These are phyloP conservation scores for Saccharomycopsis fermentans DNA, from an alignment of 805 yeast species.

Conservation along the genomic window DNA sequence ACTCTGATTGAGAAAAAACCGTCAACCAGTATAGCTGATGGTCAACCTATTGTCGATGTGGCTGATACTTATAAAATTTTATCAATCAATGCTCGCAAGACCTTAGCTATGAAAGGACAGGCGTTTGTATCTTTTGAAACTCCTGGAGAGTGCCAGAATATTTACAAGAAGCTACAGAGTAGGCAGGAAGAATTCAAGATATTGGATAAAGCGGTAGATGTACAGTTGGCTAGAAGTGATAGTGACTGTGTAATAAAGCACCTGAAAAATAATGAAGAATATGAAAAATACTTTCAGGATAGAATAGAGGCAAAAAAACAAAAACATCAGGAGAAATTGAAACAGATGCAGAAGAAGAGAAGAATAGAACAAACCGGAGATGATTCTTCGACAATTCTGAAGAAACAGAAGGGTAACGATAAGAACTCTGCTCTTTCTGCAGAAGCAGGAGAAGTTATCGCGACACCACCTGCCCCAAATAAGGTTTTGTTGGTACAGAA, in stretches of 20 bases:
- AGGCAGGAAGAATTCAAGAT: slow-evolving; percentile 20
- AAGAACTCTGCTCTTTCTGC: slow-evolving; percentile 22
- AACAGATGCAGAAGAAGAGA: slow-evolving; percentile 16
- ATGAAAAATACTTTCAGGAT: slow-evolving; percentile 17
- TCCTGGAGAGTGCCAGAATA: slow-evolving; percentile 20
- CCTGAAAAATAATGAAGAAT: slow-evolving; percentile 14
- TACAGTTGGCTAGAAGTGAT: slow-evolving; percentile 22
- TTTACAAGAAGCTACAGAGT: slow-evolving; percentile 25
- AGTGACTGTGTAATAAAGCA: slow-evolving; percentile 21
- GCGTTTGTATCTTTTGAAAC: slow-evolving; percentile 58
- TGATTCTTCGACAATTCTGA: slow-evolving; percentile 7
- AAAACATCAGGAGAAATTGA: slow-evolving; percentile 4
- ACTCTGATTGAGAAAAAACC: too few species aligned
- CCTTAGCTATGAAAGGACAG: slow-evolving; percentile 66
- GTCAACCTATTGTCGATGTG: too few species aligned
- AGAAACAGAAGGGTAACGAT: not conserved
- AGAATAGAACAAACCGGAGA: slow-evolving; percentile 16
- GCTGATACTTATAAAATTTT: slow-evolving; percentile 12
- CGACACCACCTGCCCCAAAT: slow-evolving; percentile 42
- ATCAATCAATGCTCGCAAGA: slow-evolving; percentile 47
- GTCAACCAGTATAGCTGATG: too few species aligned
- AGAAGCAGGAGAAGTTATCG: not conserved
- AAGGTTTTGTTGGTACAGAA: slow-evolving; percentile 58
- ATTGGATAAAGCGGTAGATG: slow-evolving; percentile 19
- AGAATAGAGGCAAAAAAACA: slow-evolving; percentile 18